Conservation (phyloP, 176 grass and related monocot genomes). For the Puccinellia tenuiflora region DNA sequence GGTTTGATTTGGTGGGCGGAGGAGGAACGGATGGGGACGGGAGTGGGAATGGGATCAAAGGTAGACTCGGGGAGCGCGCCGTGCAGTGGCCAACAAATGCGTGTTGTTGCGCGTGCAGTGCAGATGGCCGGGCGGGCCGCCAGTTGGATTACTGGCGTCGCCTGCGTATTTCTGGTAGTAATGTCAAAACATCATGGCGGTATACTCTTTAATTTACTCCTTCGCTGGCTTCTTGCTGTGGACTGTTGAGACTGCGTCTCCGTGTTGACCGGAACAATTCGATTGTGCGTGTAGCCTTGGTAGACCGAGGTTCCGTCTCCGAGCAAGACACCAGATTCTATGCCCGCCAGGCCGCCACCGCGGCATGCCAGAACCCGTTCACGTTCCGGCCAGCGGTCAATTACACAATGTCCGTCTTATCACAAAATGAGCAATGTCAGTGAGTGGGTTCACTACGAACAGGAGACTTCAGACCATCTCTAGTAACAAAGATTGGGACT, state of each 20-base stretch:
- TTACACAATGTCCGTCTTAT: background rate
- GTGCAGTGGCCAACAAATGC: background rate
- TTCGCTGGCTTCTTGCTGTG: background rate
- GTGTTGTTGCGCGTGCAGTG: constrained; percentile 12
- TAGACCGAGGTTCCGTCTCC: no score
- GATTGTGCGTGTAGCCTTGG: background rate
- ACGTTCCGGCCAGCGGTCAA: background rate
- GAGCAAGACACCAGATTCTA: no score
- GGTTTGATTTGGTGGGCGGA: background rate
- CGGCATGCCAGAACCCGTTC: background rate
- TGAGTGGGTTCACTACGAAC: no score
- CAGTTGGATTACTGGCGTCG: background rate
- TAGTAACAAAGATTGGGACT: no score
- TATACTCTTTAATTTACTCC: background rate
- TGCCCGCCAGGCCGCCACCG: no score
- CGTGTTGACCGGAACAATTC: background rate
- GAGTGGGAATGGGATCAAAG: background rate
- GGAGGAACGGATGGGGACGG: background rate
- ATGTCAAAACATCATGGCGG: background rate
- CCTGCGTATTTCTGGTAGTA: background rate
- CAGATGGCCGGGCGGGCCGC: background rate
- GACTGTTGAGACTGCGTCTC: background rate
- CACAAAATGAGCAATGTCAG: no score
- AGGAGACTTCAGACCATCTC: no score
- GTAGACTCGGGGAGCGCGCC: background rate